Evolutionary conservation across 805 yeast species (phyloP).

Genomic region (Yarrowia sp.): DNA sequence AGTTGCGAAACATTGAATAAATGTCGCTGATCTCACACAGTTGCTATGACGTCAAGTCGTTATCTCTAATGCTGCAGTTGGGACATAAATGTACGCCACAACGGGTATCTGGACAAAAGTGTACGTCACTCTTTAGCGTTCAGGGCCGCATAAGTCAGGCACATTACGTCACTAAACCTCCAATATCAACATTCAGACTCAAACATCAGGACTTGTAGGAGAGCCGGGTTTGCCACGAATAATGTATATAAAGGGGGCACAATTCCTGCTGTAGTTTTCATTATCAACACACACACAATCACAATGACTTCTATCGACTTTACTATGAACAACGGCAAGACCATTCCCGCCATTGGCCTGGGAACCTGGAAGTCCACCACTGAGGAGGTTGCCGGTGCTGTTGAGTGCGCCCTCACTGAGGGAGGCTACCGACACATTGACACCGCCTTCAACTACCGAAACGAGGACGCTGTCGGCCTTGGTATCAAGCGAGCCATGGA

Average conservation of each 20-base stretch:
- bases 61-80: background rate
- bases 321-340: slow-evolving; percentile 53
- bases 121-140: background rate
- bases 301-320: slow-evolving; percentile 30
- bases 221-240: background rate
- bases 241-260: background rate
- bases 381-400: slow-evolving; percentile 47
- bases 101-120: background rate
- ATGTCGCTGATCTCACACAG: background rate
- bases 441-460: slow-evolving; percentile 66
- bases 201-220: background rate
- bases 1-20: background rate
- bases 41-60: slow-evolving; percentile 17
- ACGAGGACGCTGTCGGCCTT: slow-evolving; percentile 64
- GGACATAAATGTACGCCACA: slow-evolving; percentile 7
- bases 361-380: slow-evolving; percentile 60
- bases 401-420: slow-evolving; percentile 47
- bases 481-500: slow-evolving; percentile 46
- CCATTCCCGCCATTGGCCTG: slow-evolving; percentile 64
- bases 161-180: slow-evolving; percentile 21
- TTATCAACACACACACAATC: background rate
- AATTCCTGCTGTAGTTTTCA: background rate
- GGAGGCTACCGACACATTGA: slow-evolving; percentile 71
- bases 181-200: slow-evolving; percentile 2
- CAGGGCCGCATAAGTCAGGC: background rate